Evolutionary conservation across 2,329 filamentous ascomycete genomes (phyloP), one percentile per base, ranked within the genome.

Genomic region (Exserohilum rostratum): DNA sequence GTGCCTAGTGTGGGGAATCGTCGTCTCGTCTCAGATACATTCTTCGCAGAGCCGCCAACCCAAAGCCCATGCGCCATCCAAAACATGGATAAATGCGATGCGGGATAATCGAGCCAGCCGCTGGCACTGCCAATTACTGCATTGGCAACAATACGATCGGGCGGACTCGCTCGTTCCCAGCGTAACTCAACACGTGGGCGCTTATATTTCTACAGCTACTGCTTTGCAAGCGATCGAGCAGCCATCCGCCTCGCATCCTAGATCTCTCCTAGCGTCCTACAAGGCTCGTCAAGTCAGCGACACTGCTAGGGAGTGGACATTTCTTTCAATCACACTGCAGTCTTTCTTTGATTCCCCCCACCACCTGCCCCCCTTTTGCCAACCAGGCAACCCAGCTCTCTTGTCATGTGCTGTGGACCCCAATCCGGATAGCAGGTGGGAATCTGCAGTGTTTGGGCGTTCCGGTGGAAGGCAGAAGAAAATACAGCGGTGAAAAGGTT

Each of bases 151-250:
- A 56, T 47, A 47, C 54, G 58, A 52, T 22, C 35, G 58, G 54
- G 50, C 18, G 25, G 50, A 55, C 51, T 65, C 57, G 55, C 33
- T 20, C 42, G 48, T 49, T 18, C 50, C 46, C 15, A 25, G 39
- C 38, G 11, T 15, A 50, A 43, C 17, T 39, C 37, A 59, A 54
- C 54, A 60, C 61, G 53, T 67, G 58, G 22, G 62, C 48, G 67
- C 64, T 66, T 69, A 62, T 58, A 63, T 67, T 69, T 63, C 62
- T 67, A 66, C 46, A 56, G 64, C 63, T 71, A 68, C 50, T 50
- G 55, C 57, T 57, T 59, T 60, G 67, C 62, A 53, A 53, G 50
- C 53, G 55, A 50, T 60, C 57, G 27, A 18, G 29, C 29, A 39
- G 34, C 46, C 35, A 45, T 22, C 15, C 20, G 25, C 17, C n/a